A percentile compares a stretch with the other conserved stretches of the same genome.
phyloP scores from a whole-genome alignment of 352 stramenopile species.

The Thalassiosira hispida region DNA sequence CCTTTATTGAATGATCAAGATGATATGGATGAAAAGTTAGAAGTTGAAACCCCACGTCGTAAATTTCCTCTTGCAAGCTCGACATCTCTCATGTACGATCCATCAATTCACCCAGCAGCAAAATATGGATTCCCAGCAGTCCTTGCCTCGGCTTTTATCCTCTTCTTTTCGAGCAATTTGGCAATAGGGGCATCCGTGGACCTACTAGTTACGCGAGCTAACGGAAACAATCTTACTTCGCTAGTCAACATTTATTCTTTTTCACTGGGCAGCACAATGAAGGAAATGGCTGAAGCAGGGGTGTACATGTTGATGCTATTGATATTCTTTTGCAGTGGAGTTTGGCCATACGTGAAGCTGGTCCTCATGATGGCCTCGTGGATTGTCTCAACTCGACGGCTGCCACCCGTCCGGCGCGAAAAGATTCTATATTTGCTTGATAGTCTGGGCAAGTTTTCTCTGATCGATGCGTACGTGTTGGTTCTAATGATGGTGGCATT shows the following conservation, averaged over 20 bases:
- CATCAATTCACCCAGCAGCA: slow-evolving; percentile 38
- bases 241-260: slow-evolving; percentile 63
- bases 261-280: slow-evolving; percentile 52
- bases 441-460: slow-evolving; percentile 84
- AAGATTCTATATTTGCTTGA: slow-evolving; percentile 80
- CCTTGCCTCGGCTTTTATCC: slow-evolving; percentile 58
- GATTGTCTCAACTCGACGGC: slow-evolving; percentile 49
- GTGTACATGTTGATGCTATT: slow-evolving; percentile 85
- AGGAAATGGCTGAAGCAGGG: slow-evolving; percentile 66
- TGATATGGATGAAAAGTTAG: slow-evolving; percentile 52
- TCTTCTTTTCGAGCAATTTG: slow-evolving; percentile 74
- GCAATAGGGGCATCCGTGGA: slow-evolving; percentile 78
- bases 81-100: slow-evolving; percentile 60
- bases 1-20: slow-evolving; percentile 47
- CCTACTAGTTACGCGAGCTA: slow-evolving; percentile 44
- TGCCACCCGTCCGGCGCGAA: slow-evolving; percentile 62
- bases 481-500: slow-evolving; percentile 88
- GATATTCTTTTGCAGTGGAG: slow-evolving; percentile 82
- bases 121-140: slow-evolving; percentile 54
- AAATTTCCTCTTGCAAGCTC: slow-evolving; percentile 60
- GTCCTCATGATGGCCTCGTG: slow-evolving; percentile 78
- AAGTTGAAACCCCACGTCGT: slow-evolving; percentile 44
- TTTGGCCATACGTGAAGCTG: slow-evolving; percentile 87
- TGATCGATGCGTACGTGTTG: slow-evolving; percentile 86
- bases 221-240: slow-evolving; percentile 38